Conservation (phyloP, 352 stramenopile genomes). For the Thraustotheca clavata region DNA sequence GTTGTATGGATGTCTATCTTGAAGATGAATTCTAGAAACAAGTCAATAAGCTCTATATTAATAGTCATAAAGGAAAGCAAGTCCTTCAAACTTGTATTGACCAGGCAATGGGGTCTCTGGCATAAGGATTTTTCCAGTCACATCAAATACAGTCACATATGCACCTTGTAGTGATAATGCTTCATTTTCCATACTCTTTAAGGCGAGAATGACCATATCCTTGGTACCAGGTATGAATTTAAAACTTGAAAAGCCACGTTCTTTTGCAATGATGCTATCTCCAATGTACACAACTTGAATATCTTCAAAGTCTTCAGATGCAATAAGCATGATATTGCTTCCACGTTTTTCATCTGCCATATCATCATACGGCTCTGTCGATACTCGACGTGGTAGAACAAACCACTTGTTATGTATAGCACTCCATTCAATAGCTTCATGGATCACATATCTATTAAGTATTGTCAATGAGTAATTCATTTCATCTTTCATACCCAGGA, state of each 20-base stretch:
- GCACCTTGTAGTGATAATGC: slow-evolving; percentile 86
- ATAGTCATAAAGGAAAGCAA: slow-evolving; percentile 85
- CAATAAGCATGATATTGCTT: slow-evolving; percentile 86
- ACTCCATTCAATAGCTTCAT: slow-evolving; percentile 97
- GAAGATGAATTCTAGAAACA: background rate
- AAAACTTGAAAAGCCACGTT: slow-evolving; percentile 91
- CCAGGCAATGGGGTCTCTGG: slow-evolving; percentile 87
- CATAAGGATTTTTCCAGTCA: slow-evolving; percentile 85
- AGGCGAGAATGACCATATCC: slow-evolving; percentile 86
- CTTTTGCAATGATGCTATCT: slow-evolving; percentile 57
- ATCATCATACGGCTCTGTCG: slow-evolving; percentile 92
- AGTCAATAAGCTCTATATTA: background rate
- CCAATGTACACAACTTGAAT: slow-evolving; percentile 70
- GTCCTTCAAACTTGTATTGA: slow-evolving; percentile 88
- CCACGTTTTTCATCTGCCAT: slow-evolving; percentile 90
- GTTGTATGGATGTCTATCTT: background rate
- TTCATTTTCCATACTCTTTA: slow-evolving; percentile 92
- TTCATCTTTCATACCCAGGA: slow-evolving; percentile 71
- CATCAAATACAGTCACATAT: slow-evolving; percentile 89
- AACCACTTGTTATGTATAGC: slow-evolving; percentile 93
- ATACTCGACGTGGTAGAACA: slow-evolving; percentile 95
- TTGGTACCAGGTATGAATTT: slow-evolving; percentile 89
- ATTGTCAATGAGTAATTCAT: background rate
- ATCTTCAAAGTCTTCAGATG: slow-evolving; percentile 83
- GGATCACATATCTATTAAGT: slow-evolving; percentile 79